Base-by-base conservation (phyloP, 2,329 filamentous ascomycete genomes). In the Scytalidium lignicola region DNA sequence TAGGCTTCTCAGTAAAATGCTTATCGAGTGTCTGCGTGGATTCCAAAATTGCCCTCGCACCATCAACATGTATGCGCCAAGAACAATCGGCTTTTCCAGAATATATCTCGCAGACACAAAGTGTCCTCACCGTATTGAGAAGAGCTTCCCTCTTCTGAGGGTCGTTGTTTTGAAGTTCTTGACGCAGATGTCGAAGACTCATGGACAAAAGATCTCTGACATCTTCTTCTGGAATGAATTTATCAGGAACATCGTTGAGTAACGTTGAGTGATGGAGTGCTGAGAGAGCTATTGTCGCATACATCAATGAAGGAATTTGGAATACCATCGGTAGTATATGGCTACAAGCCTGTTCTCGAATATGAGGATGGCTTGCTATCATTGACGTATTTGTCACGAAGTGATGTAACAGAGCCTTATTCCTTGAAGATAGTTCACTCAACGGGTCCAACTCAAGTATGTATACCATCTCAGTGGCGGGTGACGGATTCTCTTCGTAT, bases 241-340 rank as follows among this genome's bases (percentile, higher is more conserved):
- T 62, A 23, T 65, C 64, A 4, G 66, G 63, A 43, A 50, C 44
- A 10, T 63, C 60, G 44, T 65, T 67, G 43, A 64, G 60, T 39
- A 67, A 51, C 15, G 67, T 64, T 47, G 67, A 62, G 1, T 70
- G 61, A 48, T 72, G 70, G 19, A 72, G 66, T 12, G 69, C 69
- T 2, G 70, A 70, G 19, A 71, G 60, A 1, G 70, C 69, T 47
- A 69, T 66, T 18, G 68, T 72, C 18, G 68, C 69, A 51, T 71
- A 68, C 20, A 71, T 60, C 44, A 72, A 58, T 1, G 69, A 69
- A 2, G 67, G 69, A 9, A 64, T 71, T 46, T 70, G 66, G 1
- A 70, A 58, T 19, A 67, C 69, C 68, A 72, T 71, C 2, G 70
- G 69, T n/a, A 72, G 58, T 13, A 71, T 62, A 63, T 70, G 65